Conservation (phyloP, 257 asterid species). For the Thymus mandschuricus region DNA sequence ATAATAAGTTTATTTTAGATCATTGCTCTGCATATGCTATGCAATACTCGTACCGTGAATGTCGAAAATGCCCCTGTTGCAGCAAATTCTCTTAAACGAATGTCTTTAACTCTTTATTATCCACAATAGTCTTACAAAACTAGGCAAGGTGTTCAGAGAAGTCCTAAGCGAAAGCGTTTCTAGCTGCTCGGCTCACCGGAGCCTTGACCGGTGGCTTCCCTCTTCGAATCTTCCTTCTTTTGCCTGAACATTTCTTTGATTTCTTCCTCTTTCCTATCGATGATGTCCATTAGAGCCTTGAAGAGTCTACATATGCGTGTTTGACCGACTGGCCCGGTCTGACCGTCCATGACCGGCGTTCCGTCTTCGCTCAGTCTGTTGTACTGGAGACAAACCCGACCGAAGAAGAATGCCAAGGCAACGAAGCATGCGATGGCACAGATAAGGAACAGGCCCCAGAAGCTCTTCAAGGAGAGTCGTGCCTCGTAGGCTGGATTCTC, state of each 20-base stretch:
- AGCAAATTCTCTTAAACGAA: not conserved
- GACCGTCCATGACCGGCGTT: slow-evolving; percentile 21
- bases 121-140: not conserved
- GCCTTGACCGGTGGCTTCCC: slow-evolving; percentile 31
- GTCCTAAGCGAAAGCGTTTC: not conserved
- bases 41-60: not conserved
- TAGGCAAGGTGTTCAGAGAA: too few species aligned
- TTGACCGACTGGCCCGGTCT: not conserved
- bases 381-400: slow-evolving; percentile 61
- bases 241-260: slow-evolving; percentile 56
- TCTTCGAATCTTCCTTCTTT: slow-evolving; percentile 46
- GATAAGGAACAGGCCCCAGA: slow-evolving; percentile 51
- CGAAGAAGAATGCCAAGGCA: slow-evolving; percentile 51
- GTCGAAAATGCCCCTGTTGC: slow-evolving; percentile 17
- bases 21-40: not conserved
- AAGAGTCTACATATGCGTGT: slow-evolving; percentile 30
- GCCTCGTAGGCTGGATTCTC: slow-evolving; percentile 19
- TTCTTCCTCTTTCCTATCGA: slow-evolving; percentile 68
- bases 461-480: slow-evolving; percentile 47
- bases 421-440: slow-evolving; percentile 40
- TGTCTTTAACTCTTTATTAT: not conserved
- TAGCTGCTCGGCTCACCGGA: slow-evolving; percentile 47
- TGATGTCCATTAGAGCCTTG: slow-evolving; percentile 53
- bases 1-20: not conserved
- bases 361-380: slow-evolving; percentile 44